These are phyloP conservation scores for Castanea crenata DNA, from an alignment of 306 rosid species.

Conservation along the genomic window DNA sequence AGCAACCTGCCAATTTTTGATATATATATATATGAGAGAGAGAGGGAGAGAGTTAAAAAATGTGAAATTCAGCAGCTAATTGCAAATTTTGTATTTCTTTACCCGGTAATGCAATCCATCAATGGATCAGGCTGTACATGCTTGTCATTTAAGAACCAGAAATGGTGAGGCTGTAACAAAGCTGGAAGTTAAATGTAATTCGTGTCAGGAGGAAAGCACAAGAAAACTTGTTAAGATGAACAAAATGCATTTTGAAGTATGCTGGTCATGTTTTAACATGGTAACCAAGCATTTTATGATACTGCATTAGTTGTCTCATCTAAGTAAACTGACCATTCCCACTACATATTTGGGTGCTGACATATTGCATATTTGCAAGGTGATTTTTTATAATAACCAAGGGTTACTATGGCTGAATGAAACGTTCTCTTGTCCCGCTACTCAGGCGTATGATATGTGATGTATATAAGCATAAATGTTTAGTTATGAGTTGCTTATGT, in stretches of 20 bases:
- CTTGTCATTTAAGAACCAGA: neutral
- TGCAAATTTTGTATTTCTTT: neutral
- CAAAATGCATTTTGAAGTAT: neutral
- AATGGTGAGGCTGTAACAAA: neutral
- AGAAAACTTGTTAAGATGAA: too few species aligned
- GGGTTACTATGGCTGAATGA: too few species aligned
- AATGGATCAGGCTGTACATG: neutral
- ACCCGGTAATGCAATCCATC: neutral
- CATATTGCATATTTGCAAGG: neutral
- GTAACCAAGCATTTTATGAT: neutral
- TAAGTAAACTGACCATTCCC: neutral
- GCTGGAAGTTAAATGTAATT: too few species aligned
- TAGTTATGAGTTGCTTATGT: neutral
- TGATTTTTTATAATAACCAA: too few species aligned
- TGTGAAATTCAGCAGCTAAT: too few species aligned
- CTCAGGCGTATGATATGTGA: neutral
- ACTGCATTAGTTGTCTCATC: neutral
- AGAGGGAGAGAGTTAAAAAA: too few species aligned
- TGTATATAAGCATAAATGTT: neutral
- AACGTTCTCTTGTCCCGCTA: neutral
- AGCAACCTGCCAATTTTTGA: neutral
- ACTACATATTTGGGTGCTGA: neutral
- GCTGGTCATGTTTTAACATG: neutral
- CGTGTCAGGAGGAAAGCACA: too few species aligned
- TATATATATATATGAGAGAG: too few species aligned